These are phyloP conservation scores for Lactifluus pinguis DNA, from an alignment of 768 basidiomycete species.

Conservation along the genomic window DNA sequence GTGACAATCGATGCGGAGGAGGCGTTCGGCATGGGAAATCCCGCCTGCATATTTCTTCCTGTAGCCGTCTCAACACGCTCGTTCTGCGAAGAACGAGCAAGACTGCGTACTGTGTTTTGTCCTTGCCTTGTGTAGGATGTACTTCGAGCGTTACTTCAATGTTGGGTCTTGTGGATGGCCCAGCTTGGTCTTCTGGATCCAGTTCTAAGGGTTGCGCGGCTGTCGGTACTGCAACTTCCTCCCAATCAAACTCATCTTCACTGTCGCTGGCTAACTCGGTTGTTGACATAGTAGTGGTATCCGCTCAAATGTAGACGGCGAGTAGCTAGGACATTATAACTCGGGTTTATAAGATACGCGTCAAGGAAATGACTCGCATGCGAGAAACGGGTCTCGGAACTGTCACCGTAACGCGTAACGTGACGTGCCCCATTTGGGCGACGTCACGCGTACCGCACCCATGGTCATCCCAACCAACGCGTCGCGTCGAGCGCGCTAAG, in stretches of 20 bases:
- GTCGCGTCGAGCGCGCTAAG: no score
- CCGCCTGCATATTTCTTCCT: conserved; percentile 33
- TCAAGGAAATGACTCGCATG: not conserved
- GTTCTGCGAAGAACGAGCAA: not conserved
- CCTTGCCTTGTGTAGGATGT: conserved; percentile 32
- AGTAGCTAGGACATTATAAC: not conserved
- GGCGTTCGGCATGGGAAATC: conserved; percentile 55
- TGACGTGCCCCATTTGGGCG: no score
- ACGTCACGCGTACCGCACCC: no score
- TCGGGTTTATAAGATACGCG: not conserved
- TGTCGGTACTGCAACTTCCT: conserved; percentile 17
- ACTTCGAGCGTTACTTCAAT: conserved; percentile 68
- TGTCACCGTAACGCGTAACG: not conserved
- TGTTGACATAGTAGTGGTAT: conserved; percentile 4
- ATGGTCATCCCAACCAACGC: no score
- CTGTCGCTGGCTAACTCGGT: not conserved
- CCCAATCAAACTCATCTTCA: conserved; percentile 19
- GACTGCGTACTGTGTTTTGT: conserved; percentile 38
- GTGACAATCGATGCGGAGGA: conserved; percentile 71
- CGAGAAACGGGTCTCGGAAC: not conserved
- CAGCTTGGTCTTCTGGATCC: conserved; percentile 15
- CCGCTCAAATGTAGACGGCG: not conserved
- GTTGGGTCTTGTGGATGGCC: conserved; percentile 30
- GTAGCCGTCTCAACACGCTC: not conserved
- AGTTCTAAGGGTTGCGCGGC: not conserved